phyloP scores from a whole-genome alignment of 352 stramenopile species.

The Phytopythium cucurbitacearum region DNA sequence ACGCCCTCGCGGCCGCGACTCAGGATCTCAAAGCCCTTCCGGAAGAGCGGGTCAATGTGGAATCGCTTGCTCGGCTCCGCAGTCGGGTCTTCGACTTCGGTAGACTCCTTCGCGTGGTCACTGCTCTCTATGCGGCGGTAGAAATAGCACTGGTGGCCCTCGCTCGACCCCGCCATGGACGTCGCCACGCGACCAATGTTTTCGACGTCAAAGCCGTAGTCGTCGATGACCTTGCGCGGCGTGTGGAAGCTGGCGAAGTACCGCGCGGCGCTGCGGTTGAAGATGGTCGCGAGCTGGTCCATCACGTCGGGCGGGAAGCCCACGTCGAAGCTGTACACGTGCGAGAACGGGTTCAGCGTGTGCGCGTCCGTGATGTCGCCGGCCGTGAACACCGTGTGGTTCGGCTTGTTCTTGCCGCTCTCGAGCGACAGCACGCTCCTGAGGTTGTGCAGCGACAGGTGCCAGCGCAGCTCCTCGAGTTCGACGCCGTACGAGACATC shows the following conservation, averaged over 20 bases:
- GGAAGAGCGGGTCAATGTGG: slow-evolving; percentile 77
- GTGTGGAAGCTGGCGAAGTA: slow-evolving; percentile 96
- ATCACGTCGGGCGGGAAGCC: slow-evolving; percentile 96
- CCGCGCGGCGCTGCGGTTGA: slow-evolving; percentile 85
- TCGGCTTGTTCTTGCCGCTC: slow-evolving; percentile 46
- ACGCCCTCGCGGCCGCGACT: slow-evolving; percentile 70
- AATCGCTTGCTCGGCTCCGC: slow-evolving; percentile 20
- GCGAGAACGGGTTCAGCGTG: slow-evolving; percentile 96
- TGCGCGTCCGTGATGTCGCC: slow-evolving; percentile 93
- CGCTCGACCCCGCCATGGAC: slow-evolving; percentile 95
- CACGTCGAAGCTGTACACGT: slow-evolving; percentile 99
- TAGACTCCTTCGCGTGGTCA: slow-evolving; percentile 9
- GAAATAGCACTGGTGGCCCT: slow-evolving; percentile 97
- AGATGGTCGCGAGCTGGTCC: slow-evolving; percentile 90
- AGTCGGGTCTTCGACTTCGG: slow-evolving; percentile 18
- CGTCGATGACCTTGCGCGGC: slow-evolving; percentile 89
- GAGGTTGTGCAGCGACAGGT: slow-evolving; percentile 93
- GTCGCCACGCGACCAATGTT: slow-evolving; percentile 85
- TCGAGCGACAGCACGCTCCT: slow-evolving; percentile 82
- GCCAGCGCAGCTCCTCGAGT: slow-evolving; percentile 93
- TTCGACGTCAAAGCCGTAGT: slow-evolving; percentile 93
- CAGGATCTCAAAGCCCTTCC: slow-evolving; percentile 70
- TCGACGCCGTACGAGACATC: slow-evolving; percentile 95
- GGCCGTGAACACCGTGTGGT: slow-evolving; percentile 86
- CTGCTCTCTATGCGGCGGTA: slow-evolving; percentile 62